phyloP scores from a whole-genome alignment of 2,329 filamentous ascomycete species.

The Talaromyces sp. region DNA sequence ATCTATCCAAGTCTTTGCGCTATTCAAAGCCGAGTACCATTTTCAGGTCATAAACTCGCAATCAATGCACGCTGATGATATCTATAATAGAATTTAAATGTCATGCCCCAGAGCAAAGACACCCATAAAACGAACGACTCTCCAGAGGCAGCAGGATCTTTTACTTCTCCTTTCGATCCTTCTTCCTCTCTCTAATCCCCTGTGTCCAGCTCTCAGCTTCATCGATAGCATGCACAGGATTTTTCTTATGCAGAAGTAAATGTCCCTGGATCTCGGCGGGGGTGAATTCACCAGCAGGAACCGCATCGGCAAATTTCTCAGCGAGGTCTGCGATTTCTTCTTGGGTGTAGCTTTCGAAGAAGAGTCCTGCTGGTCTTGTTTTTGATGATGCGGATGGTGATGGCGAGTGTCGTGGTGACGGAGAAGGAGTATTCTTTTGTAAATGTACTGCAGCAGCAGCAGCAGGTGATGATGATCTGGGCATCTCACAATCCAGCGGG shows the following conservation, averaged over 20 bases:
- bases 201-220: slow-evolving; percentile 29
- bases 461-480: background rate
- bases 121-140: background rate
- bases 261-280: slow-evolving; percentile 41
- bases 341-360: slow-evolving; percentile 4
- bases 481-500: slow-evolving; percentile 26
- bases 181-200: slow-evolving; percentile 23
- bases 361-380: background rate
- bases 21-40: background rate
- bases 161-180: slow-evolving; percentile 14
- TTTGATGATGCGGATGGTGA: background rate
- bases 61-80: background rate
- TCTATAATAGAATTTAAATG: background rate
- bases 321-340: slow-evolving; percentile 24
- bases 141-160: too few species aligned
- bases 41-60: background rate
- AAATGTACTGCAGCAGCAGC: background rate
- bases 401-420: background rate
- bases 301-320: slow-evolving; percentile 26
- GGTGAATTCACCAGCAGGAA: slow-evolving; percentile 33
- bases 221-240: slow-evolving; percentile 28
- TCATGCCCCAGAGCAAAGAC: background rate
- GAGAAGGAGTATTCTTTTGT: background rate
- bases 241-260: slow-evolving; percentile 32
- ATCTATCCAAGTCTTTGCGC: background rate